A percentile compares a stretch with the other conserved stretches of the same genome.
Evolutionary conservation across 208 protist genomes (phyloP).

Genomic region (Leishmania lainsoni): DNA sequence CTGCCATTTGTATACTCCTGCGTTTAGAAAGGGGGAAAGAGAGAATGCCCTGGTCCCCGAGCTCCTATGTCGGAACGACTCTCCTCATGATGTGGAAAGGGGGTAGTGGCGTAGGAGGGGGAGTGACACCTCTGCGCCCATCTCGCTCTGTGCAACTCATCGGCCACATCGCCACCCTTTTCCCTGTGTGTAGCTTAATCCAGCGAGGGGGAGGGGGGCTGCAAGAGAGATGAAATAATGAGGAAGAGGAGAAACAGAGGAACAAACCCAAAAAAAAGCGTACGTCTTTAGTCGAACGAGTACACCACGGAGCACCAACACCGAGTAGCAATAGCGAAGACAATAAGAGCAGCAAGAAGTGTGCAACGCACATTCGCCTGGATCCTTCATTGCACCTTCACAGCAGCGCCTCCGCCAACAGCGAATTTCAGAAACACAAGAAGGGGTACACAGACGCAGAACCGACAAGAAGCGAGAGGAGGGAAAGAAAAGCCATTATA

Average conservation of each 20-base stretch:
- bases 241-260: neutral
- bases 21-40: slow-evolving; percentile 4
- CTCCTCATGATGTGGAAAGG: neutral
- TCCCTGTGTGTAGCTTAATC: neutral
- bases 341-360: neutral
- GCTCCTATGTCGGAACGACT: neutral
- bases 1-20: neutral
- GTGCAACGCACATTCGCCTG: neutral
- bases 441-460: neutral
- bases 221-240: neutral
- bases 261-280: neutral
- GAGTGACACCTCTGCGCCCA: neutral
- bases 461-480: slow-evolving; percentile 7
- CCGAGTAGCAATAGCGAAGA: neutral
- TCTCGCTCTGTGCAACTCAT: neutral
- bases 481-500: neutral
- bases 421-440: neutral
- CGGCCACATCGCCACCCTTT: neutral
- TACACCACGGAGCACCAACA: neutral
- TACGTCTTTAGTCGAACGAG: neutral
- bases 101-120: neutral
- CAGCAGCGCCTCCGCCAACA: neutral
- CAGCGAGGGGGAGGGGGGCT: neutral
- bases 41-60: neutral
- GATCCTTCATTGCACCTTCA: neutral